phyloP scores from a whole-genome alignment of 2,329 filamentous ascomycete species.

The Diaporthe aspalathi region DNA sequence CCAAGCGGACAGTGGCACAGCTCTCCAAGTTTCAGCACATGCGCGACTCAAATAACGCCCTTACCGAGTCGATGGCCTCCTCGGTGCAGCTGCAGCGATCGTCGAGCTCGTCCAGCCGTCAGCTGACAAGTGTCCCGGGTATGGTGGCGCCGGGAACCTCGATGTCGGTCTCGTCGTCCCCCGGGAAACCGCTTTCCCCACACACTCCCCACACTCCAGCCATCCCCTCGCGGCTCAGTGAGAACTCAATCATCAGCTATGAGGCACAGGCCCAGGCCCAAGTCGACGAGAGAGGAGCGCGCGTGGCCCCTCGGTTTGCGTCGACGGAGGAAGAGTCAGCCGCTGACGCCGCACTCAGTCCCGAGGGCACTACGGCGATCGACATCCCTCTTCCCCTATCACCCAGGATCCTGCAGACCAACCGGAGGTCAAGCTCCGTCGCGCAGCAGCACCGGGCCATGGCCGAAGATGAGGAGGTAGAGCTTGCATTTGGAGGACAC shows the following conservation, averaged over 20 bases:
- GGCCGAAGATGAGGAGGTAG: slow-evolving; percentile 69
- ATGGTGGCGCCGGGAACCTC: slow-evolving; percentile 77
- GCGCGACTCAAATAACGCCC: slow-evolving; percentile 86
- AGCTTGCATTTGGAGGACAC: slow-evolving; percentile 69
- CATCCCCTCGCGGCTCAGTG: slow-evolving; percentile 91
- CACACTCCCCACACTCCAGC: slow-evolving; percentile 94
- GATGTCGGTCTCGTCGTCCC: slow-evolving; percentile 87
- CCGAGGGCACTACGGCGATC: slow-evolving; percentile 72
- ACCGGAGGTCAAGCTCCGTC: slow-evolving; percentile 76
- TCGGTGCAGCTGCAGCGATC: slow-evolving; percentile 88
- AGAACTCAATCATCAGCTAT: slow-evolving; percentile 86
- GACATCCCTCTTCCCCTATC: slow-evolving; percentile 79
- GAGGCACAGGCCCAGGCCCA: slow-evolving; percentile 48
- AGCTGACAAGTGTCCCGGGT: slow-evolving; percentile 69
- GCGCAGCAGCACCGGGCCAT: slow-evolving; percentile 70
- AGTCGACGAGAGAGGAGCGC: slow-evolving; percentile 43
- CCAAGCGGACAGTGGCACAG: slow-evolving; percentile 81
- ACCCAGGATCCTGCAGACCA: slow-evolving; percentile 66
- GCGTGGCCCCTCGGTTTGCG: slow-evolving; percentile 44
- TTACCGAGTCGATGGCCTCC: slow-evolving; percentile 94
- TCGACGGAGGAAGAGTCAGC: slow-evolving; percentile 49
- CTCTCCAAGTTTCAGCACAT: slow-evolving; percentile 88
- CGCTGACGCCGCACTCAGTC: slow-evolving; percentile 52
- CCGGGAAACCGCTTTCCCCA: slow-evolving; percentile 88
- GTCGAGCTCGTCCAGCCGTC: slow-evolving; percentile 76